phyloP scores from a whole-genome alignment of 768 basidiomycete species.

The Glaciozyma antarctica region DNA sequence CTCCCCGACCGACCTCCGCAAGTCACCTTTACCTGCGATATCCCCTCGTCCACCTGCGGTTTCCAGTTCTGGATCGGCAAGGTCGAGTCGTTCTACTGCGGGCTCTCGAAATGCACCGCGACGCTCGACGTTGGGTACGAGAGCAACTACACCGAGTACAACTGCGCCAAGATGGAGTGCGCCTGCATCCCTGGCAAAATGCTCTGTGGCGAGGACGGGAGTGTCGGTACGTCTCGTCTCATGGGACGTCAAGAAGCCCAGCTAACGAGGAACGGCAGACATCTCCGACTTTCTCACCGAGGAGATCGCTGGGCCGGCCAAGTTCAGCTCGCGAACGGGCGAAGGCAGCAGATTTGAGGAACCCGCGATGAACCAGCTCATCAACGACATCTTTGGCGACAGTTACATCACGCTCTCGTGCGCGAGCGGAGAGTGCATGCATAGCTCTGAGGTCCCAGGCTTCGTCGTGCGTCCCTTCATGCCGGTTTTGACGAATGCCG shows the following conservation, averaged over 20 bases:
- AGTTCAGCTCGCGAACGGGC: constrained; percentile 65
- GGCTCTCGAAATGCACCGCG: constrained; percentile 60
- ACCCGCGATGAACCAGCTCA: constrained; percentile 90
- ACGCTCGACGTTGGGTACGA: constrained; percentile 49
- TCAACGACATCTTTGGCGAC: constrained; percentile 88
- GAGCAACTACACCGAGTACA: constrained; percentile 63
- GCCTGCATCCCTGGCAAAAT: constrained; percentile 87
- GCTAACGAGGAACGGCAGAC: constrained; percentile 47
- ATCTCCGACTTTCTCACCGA: constrained; percentile 86
- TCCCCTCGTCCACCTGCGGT: constrained; percentile 54
- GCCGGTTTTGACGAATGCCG: too few relatives aligned
- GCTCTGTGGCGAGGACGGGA: constrained; percentile 90
- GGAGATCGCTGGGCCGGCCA: constrained; percentile 81
- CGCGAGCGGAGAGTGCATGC: constrained; percentile 83
- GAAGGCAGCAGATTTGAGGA: constrained; percentile 83
- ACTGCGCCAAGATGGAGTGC: constrained; percentile 76
- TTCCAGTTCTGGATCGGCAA: constrained; percentile 99
- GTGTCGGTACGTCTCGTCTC: constrained; percentile 37
- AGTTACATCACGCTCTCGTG: constrained; percentile 77
- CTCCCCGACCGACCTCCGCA: constrained; percentile 87
- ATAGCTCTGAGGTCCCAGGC: constrained; percentile 89
- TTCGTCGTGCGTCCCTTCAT: constrained; percentile 52
- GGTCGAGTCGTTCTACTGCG: constrained; percentile 93
- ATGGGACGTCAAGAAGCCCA: too few relatives aligned
- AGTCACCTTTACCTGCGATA: constrained; percentile 89